Base-by-base conservation (phyloP, 768 basidiomycete species). In the Rhizopogon sp. region DNA sequence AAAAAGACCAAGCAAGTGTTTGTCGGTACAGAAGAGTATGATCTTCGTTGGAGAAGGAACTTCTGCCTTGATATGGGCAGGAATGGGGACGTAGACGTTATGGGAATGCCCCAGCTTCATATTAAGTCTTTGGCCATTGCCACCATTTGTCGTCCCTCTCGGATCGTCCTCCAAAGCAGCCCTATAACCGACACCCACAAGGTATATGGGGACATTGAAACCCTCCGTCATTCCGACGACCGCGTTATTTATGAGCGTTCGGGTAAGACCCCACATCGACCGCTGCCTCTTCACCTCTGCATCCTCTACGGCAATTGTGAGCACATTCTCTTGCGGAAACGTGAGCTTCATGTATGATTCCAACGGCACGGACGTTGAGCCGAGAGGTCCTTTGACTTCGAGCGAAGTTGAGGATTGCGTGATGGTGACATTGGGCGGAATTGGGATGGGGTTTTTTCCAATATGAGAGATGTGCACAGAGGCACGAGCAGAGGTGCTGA, bases 141-240 rank as follows among this genome's bases (percentile, higher is more conserved):
- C 76, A 40, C 83, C 85, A 47, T 80, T 74, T 20, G 72, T 59
- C 50, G 76, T 77, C 25, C 79, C 85, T 33, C 86, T 72, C 17
- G 90, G 88, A 64, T 90, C 88, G 9, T 81, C 79, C 73, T 99
- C 96, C 55, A 98, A 70, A 3, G 83, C 83, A 7, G 87, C 94
- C 64, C 96, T 80, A 74, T 93, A 99, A 2, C 96, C 95, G 35
- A 99, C 93, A 16, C 96, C 96, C 58, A 98, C 95, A 58, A 99
- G 82, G 65, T 87, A 87, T 14, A 99, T 70, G 13, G 92, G 86
- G 8, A 91, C 78, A 0, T 79, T 79, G 74, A 91, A 98, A 4
- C 95, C 95, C 56, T 85, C 81, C 5, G 91, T 88, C 78, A 98
- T 92, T 42, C 96, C 96, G 13, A 74, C 78, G 58, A 99, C 82